A percentile compares a stretch with the other conserved stretches of the same genome.
Conservation (phyloP, 306 rosid species). For the Vigna trinervia region DNA sequence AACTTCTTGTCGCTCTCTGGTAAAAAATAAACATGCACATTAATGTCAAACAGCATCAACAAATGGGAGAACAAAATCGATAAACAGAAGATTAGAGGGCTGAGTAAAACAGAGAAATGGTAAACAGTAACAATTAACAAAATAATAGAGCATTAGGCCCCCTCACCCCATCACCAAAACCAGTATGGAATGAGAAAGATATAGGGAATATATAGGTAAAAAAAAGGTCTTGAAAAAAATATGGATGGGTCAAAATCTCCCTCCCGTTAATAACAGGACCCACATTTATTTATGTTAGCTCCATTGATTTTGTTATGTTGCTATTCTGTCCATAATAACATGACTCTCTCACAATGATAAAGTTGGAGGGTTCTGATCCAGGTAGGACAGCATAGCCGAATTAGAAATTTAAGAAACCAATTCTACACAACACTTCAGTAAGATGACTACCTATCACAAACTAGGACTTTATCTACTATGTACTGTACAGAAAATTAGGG, state of each 20-base stretch:
- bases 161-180: constrained; percentile 5
- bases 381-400: background rate
- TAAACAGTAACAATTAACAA: background rate
- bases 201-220: too few relatives aligned
- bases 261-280: too few relatives aligned
- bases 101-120: constrained; percentile 7
- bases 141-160: background rate
- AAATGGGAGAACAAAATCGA: background rate
- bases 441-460: constrained; percentile 27
- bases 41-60: constrained; percentile 9
- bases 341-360: too few relatives aligned
- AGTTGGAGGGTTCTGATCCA: too few relatives aligned
- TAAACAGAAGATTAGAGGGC: background rate
- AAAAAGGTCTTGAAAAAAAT: too few relatives aligned
- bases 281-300: too few relatives aligned
- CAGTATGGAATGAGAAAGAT: background rate
- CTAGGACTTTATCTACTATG: background rate
- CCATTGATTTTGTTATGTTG: too few relatives aligned
- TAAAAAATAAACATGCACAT: constrained; percentile 17
- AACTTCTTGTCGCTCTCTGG: constrained; percentile 69
- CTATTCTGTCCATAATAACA: too few relatives aligned
- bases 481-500: constrained; percentile 3
- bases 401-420: background rate
- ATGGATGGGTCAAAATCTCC: too few relatives aligned
- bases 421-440: background rate